A percentile compares a stretch with the other conserved stretches of the same genome.
phyloP scores from a whole-genome alignment of 1,139 yeast genomes.

The Candida albicans region DNA sequence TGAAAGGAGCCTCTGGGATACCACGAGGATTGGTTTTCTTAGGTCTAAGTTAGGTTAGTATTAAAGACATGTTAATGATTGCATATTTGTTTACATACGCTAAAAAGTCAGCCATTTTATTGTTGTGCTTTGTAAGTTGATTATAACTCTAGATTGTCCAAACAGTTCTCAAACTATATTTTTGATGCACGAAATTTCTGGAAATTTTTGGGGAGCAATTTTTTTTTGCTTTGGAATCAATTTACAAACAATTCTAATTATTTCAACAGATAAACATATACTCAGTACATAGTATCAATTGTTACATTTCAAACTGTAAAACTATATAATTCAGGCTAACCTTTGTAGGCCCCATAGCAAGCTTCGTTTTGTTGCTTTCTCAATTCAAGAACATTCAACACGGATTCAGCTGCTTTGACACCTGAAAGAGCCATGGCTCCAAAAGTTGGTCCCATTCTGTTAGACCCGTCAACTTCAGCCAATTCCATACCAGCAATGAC shows the following conservation, averaged over 20 bases:
- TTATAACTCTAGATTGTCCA: background rate
- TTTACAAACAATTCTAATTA: no score
- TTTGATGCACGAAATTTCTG: background rate
- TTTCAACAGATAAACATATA: no score
- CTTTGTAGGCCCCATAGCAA: background rate
- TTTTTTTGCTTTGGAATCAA: no score
- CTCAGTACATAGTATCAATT: no score
- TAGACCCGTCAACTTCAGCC: slow-evolving; percentile 73
- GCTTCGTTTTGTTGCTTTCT: slow-evolving; percentile 44
- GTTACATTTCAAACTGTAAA: no score
- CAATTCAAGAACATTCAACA: slow-evolving; percentile 49
- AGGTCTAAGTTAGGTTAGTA: slow-evolving; percentile 33
- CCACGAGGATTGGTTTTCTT: slow-evolving; percentile 80
- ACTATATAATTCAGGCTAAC: background rate
- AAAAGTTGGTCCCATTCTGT: slow-evolving; percentile 85
- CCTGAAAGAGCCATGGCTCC: slow-evolving; percentile 82
- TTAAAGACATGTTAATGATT: background rate
- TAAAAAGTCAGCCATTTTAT: slow-evolving; percentile 24
- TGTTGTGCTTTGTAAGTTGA: slow-evolving; percentile 28
- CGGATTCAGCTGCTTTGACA: slow-evolving; percentile 71
- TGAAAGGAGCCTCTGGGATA: slow-evolving; percentile 94
- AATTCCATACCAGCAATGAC: slow-evolving; percentile 82
- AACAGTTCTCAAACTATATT: background rate
- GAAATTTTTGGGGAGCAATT: background rate
- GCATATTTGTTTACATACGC: slow-evolving; percentile 18